Conservation (phyloP, 1,139 yeast species). For the Pneumocystis canis region DNA sequence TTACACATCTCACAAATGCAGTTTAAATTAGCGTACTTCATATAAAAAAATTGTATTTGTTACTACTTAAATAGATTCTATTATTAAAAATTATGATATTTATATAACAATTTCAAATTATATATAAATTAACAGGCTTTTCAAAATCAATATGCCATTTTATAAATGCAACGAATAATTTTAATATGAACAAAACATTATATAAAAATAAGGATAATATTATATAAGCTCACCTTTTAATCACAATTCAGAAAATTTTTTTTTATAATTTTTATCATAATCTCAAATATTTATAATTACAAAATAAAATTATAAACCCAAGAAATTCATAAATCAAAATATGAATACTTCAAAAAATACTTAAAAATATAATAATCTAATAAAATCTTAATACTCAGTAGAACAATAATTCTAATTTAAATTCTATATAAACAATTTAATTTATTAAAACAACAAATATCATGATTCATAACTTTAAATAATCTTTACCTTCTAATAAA, state of each 20-base stretch:
- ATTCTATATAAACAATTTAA: too few species aligned
- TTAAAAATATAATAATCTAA: neutral
- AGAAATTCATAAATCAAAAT: too few species aligned
- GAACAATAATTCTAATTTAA: too few species aligned
- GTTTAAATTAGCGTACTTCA: neutral
- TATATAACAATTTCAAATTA: too few species aligned
- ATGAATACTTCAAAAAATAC: too few species aligned
- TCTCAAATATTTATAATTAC: neutral
- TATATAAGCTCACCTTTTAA: neutral
- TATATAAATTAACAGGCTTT: neutral
- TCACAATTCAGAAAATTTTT: neutral
- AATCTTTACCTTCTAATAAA: too few species aligned
- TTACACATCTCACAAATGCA: neutral
- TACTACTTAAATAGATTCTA: neutral
- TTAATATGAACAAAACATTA: neutral
- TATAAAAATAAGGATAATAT: neutral
- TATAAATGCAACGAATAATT: neutral
- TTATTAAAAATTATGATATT: too few species aligned
- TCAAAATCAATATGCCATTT: neutral
- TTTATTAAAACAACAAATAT: too few species aligned
- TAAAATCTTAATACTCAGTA: neutral
- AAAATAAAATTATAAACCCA: neutral
- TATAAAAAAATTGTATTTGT: neutral
- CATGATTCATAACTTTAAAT: neutral
- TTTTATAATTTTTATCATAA: neutral